A percentile compares a stretch with the other conserved stretches of the same genome.
Evolutionary conservation across 2,329 filamentous ascomycete genomes (phyloP).

Genomic region (Onygenales sp.): DNA sequence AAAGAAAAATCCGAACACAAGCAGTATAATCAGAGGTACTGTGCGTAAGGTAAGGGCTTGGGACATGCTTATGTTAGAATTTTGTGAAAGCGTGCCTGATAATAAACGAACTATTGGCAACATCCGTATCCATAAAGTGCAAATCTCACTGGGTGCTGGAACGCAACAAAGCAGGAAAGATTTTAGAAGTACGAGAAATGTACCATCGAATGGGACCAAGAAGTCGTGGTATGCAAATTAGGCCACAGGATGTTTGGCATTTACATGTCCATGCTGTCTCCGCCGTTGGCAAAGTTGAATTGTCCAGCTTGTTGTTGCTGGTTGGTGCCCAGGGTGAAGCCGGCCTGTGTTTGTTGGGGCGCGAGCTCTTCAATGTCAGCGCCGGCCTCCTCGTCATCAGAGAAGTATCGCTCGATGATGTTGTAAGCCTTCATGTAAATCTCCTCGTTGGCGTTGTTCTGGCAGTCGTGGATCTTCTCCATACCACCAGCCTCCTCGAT

Average conservation of each 20-base stretch:
- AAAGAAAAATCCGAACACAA: background rate
- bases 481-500: conserved; percentile 98
- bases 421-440: conserved; percentile 99
- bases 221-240: background rate
- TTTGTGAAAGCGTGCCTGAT: conserved; percentile 3
- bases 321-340: conserved; percentile 58
- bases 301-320: conserved; percentile 57
- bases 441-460: conserved; percentile 99
- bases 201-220: background rate
- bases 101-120: background rate
- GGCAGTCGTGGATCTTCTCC: conserved; percentile 99
- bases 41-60: too few relatives aligned
- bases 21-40: too few relatives aligned
- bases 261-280: conserved; percentile 68
- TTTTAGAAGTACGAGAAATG: too few relatives aligned
- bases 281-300: conserved; percentile 83
- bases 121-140: too few relatives aligned
- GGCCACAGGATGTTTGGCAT: background rate
- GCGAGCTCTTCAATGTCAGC: conserved; percentile 73
- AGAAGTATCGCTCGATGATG: conserved; percentile 99
- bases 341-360: conserved; percentile 61
- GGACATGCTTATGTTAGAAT: too few relatives aligned
- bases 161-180: too few relatives aligned
- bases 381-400: conserved; percentile 80
- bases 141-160: too few relatives aligned